Conservation (phyloP, 257 asterid genomes). For the Knoxia roxburghii region DNA sequence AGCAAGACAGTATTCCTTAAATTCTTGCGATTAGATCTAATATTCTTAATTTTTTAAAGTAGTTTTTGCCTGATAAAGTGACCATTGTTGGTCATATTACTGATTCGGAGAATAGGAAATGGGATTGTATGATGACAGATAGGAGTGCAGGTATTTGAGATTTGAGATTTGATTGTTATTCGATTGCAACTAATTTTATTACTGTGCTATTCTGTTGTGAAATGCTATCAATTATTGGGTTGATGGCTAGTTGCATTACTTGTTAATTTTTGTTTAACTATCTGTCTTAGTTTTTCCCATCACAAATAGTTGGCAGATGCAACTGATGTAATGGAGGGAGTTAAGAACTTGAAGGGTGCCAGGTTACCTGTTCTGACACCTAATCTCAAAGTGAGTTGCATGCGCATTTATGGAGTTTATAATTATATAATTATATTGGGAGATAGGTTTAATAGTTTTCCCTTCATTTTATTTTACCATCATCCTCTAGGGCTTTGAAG, state of each 20-base stretch:
- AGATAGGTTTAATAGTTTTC: not conserved
- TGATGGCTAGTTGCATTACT: not conserved
- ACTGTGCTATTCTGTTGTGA: not conserved
- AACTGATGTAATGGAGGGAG: constrained; percentile 73
- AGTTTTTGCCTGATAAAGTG: not conserved
- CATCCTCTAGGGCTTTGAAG: constrained; percentile 66
- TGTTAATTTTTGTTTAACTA: constrained; percentile 11
- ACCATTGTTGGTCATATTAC: not conserved
- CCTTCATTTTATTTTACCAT: constrained; percentile 1
- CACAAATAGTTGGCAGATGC: constrained; percentile 80
- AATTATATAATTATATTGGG: not conserved
- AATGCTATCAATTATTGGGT: not conserved
- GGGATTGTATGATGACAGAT: constrained; percentile 1
- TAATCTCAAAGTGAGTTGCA: constrained; percentile 57
- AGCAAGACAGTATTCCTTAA: constrained; percentile 2
- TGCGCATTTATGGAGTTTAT: constrained; percentile 2
- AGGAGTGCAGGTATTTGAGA: no score
- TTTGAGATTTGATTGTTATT: no score
- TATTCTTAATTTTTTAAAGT: not conserved
- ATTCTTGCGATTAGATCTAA: not conserved
- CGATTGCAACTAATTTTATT: no score
- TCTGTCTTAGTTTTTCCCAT: constrained; percentile 10
- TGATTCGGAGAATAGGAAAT: not conserved
- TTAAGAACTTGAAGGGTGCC: constrained; percentile 66
- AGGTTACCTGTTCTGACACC: constrained; percentile 85